Conservation (phyloP, 2,329 filamentous ascomycete genomes). For the Alternaria consortialis region DNA sequence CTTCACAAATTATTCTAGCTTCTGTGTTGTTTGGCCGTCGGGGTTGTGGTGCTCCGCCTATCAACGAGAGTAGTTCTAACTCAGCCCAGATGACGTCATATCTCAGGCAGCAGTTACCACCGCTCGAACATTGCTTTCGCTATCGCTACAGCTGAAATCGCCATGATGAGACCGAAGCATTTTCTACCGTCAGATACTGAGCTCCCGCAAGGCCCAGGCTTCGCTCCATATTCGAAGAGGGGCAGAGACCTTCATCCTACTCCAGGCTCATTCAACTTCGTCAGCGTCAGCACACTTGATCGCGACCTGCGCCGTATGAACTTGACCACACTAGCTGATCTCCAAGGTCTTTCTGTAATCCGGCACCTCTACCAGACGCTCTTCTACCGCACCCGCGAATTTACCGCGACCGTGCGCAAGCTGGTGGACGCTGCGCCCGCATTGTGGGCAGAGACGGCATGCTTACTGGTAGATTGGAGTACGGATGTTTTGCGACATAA, state of each 20-base stretch:
- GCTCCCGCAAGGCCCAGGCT: neutral
- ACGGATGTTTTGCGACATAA: conserved; percentile 13
- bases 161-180: neutral
- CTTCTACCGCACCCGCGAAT: conserved; percentile 19
- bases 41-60: neutral
- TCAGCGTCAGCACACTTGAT: neutral
- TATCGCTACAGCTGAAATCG: neutral
- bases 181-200: neutral
- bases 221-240: neutral
- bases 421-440: conserved; percentile 3
- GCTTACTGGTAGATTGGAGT: conserved; percentile 20
- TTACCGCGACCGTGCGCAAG: conserved; percentile 16
- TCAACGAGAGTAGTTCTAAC: neutral
- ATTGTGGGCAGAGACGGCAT: conserved; percentile 16
- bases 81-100: neutral
- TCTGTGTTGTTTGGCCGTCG: neutral
- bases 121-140: neutral
- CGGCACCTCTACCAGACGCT: conserved; percentile 14
- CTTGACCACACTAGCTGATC: neutral
- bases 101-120: neutral
- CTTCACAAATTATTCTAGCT: neutral
- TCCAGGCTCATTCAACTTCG: neutral
- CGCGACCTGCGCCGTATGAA: conserved; percentile 10
- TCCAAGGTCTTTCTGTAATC: conserved; percentile 6
- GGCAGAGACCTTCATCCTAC: neutral